Base-by-base conservation (phyloP, 108 stramenopile species). In the Conticribra guillardii region DNA sequence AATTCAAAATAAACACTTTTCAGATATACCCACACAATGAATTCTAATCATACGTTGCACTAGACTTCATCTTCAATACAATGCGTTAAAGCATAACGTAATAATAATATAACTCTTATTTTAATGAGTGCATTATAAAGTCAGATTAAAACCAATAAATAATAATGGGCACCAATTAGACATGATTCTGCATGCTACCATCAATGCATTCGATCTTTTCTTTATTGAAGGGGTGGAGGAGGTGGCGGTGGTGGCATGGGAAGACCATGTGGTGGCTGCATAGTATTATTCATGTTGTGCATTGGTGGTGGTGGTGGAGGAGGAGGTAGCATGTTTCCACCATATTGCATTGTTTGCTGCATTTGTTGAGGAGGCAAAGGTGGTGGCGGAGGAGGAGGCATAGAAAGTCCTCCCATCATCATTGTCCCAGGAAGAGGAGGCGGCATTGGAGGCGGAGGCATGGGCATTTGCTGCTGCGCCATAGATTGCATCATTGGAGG, bases 371-470 rank as follows among this genome's bases (percentile, higher is more conserved):
- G 60, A 23, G 60, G 34, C 46, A 62, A 2, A 8, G 61, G 3
- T n/a, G n/a, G 59, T 18, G 34, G 34, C 14, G 59, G 17, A 17
- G 2, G 60, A 22, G 60, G 60, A 5, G 37, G 37, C 37, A 41
- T 11, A 11, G 37, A 5, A 5, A 41, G 11, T 41, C 37, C 37
- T 11, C 37, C 37, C 11, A 11, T 9, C 37, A 41, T 41, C 5
- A 11, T 41, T 11, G 11, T 41, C 41, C 23, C 24, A 26, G 57
- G 57, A 7, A 59, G 17, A 23, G 57, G 57, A 32, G 57, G 57
- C 41, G 48, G 59, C 34, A 56, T 47, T n/a, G 55, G 56, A 28
- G 69, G 76, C 18, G 51, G 69, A 63, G 67, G 53, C 32, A 54
- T 62, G 17, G 37, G 11, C 37, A 41, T 9, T 41, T 41, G 37